Base-by-base conservation (phyloP, 2,329 filamentous ascomycete genomes). In the Clarireedia monteithiana region DNA sequence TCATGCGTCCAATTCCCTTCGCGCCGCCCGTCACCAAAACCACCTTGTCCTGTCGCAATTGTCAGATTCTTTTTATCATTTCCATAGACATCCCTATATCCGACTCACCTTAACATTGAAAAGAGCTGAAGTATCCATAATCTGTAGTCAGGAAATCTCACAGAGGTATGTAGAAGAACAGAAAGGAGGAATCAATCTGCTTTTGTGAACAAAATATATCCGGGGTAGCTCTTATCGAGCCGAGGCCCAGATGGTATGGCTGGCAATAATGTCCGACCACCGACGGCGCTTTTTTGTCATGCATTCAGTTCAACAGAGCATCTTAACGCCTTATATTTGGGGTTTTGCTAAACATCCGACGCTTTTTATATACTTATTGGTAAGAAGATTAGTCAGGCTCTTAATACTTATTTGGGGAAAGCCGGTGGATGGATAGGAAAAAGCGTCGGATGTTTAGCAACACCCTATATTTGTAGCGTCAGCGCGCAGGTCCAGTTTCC, bases 1-100 rank as follows among this genome's bases (percentile, higher is more conserved):
- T 86, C 83, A 86, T 86, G 58, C 79, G 79, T 15, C 84, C 84
- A 60, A 86, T 81, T 61, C 83, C 83, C 66, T 84, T 80, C 47
- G 76, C 78, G 52, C 78, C 77, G 60, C 80, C 80, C 5, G 80
- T 83, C 52, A 83, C 74, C 57, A 83, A 75, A 62, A 81, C 77
- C 52, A 80, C 77, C 72, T 83, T 83, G 68, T 73, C 78, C 67
- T 68, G 17, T 36, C 15, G 1, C 24, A 38, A 34, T 55, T 7
- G 56, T 54, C 20, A 54, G 56, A 23, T 42, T 6, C 6, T 23
- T 17, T 6, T 23, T 14, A 42, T 3, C 12, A 10, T 15, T 15
- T 48, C 1, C 4, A 46, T 6, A n/a, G 27, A 50, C 20, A 42
- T 6, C 12, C 6, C 30, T 34, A 34, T 34, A 12, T 2, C 23